phyloP scores from a whole-genome alignment of 495 filamentous ascomycete genomes.

The Daldinia grandis region DNA sequence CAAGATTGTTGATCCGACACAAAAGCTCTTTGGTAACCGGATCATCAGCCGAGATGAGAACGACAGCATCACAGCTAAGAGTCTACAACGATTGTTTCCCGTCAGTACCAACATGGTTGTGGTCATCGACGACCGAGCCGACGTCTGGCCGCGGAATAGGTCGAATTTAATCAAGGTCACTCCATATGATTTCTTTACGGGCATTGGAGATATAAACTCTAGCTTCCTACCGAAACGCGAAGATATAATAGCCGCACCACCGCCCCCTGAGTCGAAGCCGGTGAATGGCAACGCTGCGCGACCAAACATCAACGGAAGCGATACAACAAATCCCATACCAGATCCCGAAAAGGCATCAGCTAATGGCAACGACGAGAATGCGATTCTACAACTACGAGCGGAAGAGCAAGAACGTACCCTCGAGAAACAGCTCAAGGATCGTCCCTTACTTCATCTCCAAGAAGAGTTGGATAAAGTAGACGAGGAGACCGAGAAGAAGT shows the following conservation, averaged over 20 bases:
- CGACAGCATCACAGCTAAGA: conserved; percentile 89
- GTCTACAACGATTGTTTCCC: conserved; percentile 88
- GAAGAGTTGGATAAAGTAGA: conserved; percentile 87
- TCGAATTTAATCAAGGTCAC: conserved; percentile 93
- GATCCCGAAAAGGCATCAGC: conserved; percentile 59
- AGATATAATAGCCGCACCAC: conserved; percentile 64
- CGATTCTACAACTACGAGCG: conserved; percentile 75
- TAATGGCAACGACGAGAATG: conserved; percentile 73
- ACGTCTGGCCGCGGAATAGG: conserved; percentile 96
- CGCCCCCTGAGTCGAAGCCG: conserved; percentile 31
- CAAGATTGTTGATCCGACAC: conserved; percentile 88
- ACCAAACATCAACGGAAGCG: conserved; percentile 6
- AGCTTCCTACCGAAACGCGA: conserved; percentile 92
- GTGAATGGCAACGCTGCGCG: conserved; percentile 25
- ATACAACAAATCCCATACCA: conserved; percentile 4
- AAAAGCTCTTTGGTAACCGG: conserved; percentile 89
- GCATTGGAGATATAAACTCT: conserved; percentile 98
- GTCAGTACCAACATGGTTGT: conserved; percentile 99
- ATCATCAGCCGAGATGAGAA: conserved; percentile 97
- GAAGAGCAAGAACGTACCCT: conserved; percentile 85
- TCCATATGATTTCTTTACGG: conserved; percentile 96
- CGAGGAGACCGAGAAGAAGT: conserved; percentile 64
- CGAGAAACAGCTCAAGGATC: conserved; percentile 85
- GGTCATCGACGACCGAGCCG: conserved; percentile 96
- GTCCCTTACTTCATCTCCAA: conserved; percentile 87